These are phyloP conservation scores for Aspergillus pseudotamarii DNA, from an alignment of 2,329 filamentous ascomycete species.

Conservation along the genomic window DNA sequence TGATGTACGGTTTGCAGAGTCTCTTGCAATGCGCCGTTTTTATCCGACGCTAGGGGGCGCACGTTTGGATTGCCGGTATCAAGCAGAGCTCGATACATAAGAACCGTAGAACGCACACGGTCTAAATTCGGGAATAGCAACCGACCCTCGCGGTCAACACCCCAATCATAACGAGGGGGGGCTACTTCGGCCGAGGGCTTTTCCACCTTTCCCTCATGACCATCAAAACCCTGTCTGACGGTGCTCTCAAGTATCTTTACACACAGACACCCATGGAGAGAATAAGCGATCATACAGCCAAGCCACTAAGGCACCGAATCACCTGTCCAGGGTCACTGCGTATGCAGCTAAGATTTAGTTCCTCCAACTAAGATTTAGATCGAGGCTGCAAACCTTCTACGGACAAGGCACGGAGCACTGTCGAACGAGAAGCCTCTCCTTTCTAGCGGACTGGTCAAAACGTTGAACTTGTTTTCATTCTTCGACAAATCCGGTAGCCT, in stretches of 20 bases:
- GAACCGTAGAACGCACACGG: not conserved
- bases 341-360: constrained; percentile 2
- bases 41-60: constrained; percentile 11
- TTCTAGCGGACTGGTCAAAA: not conserved
- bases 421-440: not conserved
- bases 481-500: not conserved
- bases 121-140: constrained; percentile 3
- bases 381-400: constrained; percentile 4
- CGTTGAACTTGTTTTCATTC: not conserved
- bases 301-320: constrained; percentile 3
- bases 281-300: constrained; percentile 3
- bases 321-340: constrained; percentile 2
- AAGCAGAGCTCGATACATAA: not conserved
- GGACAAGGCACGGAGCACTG: not conserved
- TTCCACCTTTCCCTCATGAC: not conserved
- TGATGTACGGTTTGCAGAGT: not conserved
- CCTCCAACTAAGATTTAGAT: constrained; percentile 8
- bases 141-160: not conserved
- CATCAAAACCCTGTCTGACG: not conserved
- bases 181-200: not conserved
- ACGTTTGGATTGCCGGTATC: constrained; percentile 3
- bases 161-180: not conserved
- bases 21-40: constrained; percentile 14
- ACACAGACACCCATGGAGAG: not conserved
- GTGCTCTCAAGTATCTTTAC: not conserved